Evolutionary conservation across 176 grass and related monocot genomes (phyloP).

Genomic region (Musa acuminata): DNA sequence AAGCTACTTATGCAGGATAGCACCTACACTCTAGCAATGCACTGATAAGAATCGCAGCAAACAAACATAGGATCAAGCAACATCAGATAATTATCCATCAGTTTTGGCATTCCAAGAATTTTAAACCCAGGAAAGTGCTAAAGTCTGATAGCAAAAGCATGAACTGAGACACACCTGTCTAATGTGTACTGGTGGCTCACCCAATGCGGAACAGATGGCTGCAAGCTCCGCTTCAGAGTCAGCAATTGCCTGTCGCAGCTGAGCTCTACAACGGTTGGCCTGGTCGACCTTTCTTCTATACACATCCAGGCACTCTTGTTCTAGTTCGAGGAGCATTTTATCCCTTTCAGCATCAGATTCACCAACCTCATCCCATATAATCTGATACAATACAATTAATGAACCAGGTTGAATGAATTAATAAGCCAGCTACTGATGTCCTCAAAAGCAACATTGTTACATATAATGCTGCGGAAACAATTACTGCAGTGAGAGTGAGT

Average conservation of each 20-base stretch:
- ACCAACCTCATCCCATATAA: constrained; percentile 65
- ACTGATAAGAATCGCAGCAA: not conserved
- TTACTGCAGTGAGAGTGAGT: too few species aligned
- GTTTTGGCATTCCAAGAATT: not conserved
- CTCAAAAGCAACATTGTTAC: not conserved
- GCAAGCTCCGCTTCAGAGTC: constrained; percentile 55
- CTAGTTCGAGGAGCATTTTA: constrained; percentile 47
- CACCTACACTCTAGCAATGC: not conserved
- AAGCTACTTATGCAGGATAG: not conserved
- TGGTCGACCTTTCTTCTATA: constrained; percentile 60
- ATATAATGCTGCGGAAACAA: not conserved
- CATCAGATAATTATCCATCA: not conserved
- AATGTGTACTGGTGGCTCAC: constrained; percentile 39
- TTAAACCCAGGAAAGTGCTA: not conserved
- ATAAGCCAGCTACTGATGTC: not conserved
- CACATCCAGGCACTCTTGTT: constrained; percentile 50
- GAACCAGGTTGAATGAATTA: not conserved
- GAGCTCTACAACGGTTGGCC: constrained; percentile 47
- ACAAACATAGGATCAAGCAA: not conserved
- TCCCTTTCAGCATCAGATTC: constrained; percentile 44
- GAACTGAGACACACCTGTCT: constrained; percentile 34
- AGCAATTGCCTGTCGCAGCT: constrained; percentile 56
- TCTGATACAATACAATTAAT: constrained; percentile 1
- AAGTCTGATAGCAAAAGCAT: not conserved
- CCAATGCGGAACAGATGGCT: constrained; percentile 47